Conservation (phyloP, 441 rosid genomes). For the Populus hybrid region DNA sequence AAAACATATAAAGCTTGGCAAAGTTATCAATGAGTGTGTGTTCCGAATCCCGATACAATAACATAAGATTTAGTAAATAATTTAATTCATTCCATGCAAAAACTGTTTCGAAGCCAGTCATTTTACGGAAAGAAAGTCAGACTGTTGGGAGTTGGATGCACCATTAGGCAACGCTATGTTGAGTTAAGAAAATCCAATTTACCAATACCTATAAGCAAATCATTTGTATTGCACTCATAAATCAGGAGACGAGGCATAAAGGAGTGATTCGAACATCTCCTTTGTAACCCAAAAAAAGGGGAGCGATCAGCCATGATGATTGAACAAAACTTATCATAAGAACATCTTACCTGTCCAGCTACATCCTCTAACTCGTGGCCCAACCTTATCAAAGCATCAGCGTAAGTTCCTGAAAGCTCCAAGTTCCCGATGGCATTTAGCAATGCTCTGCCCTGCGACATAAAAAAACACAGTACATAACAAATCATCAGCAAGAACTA, state of each 20-base stretch:
- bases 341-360: conserved; percentile 32
- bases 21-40: neutral
- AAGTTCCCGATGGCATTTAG: conserved; percentile 46
- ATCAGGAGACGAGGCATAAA: neutral
- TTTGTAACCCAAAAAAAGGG: neutral
- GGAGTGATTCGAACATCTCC: neutral
- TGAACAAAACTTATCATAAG: neutral
- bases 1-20: neutral
- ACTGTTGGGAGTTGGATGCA: neutral
- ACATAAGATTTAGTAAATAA: neutral
- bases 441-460: conserved; percentile 45
- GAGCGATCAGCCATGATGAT: neutral
- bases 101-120: no score
- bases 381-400: conserved; percentile 40
- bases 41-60: neutral
- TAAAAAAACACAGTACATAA: neutral
- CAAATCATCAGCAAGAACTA: neutral
- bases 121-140: no score
- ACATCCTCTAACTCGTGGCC: conserved; percentile 41
- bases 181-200: neutral
- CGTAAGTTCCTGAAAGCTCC: conserved; percentile 41
- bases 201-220: no score
- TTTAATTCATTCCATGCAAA: neutral
- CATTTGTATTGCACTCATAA: neutral
- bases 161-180: neutral